Evolutionary conservation across 2,329 filamentous ascomycete genomes (phyloP).

Genomic region (Alternaria ethzedia): DNA sequence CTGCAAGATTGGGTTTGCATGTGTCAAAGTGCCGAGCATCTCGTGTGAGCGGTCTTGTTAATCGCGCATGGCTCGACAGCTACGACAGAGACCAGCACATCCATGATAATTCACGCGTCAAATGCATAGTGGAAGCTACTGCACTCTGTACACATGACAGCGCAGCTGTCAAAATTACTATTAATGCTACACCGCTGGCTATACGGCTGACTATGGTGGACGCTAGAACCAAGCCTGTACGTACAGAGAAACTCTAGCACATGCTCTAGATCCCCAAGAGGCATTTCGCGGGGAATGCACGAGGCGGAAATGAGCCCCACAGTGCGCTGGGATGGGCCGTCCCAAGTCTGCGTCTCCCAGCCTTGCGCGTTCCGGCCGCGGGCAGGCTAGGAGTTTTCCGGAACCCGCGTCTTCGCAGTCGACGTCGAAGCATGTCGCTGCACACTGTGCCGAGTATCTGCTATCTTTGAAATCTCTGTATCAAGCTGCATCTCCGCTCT

Average conservation of each 20-base stretch:
- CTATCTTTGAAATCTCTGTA: conserved; percentile 1
- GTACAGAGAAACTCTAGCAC: conserved; percentile 8
- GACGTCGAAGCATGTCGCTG: conserved; percentile 11
- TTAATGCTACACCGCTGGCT: background rate
- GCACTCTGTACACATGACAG: background rate
- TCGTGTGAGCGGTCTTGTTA: background rate
- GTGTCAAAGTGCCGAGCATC: conserved; percentile 18
- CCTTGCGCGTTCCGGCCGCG: conserved; percentile 32
- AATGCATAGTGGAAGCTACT: background rate
- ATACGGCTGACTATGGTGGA: background rate
- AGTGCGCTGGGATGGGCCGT: conserved; percentile 10
- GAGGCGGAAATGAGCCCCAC: conserved; percentile 22
- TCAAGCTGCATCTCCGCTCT: conserved; percentile 27
- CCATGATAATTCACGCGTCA: background rate
- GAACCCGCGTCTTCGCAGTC: conserved; percentile 13
- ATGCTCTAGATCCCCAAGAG: conserved; percentile 23
- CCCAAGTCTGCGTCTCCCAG: conserved; percentile 3
- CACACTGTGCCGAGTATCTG: conserved; percentile 15
- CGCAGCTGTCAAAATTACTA: background rate
- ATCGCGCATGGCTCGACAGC: conserved; percentile 3
- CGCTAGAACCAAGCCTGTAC: background rate
- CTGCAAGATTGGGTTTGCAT: conserved; percentile 3
- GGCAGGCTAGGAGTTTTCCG: conserved; percentile 35
- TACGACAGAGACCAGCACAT: background rate
- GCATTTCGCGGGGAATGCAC: conserved; percentile 33